Percentiles rank a stretch among this genome's conserved stretches.
These are phyloP conservation scores for Dendrocalamus latiflorus DNA, from an alignment of 202 grass and related monocot genomes.

Conservation along the genomic window DNA sequence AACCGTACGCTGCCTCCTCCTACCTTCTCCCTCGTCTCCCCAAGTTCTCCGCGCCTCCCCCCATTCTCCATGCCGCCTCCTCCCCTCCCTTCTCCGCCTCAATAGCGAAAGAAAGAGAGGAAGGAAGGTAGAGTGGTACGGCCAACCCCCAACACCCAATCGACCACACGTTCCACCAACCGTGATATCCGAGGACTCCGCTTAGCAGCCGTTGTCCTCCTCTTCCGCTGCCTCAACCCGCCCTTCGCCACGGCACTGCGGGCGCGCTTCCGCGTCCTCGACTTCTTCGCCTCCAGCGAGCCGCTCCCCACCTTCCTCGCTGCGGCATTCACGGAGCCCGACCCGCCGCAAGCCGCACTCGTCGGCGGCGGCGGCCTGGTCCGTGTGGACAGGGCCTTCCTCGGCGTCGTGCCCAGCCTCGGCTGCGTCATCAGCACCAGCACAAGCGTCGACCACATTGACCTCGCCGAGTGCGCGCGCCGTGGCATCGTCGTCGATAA, in stretches of 20 bases:
- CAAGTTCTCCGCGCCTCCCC: too few species aligned
- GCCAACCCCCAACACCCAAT: too few species aligned
- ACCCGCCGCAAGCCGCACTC: constrained; percentile 6
- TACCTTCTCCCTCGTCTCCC: too few species aligned
- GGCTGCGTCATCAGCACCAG: constrained; percentile 32
- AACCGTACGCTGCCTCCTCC: too few species aligned
- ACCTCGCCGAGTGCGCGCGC: constrained; percentile 39
- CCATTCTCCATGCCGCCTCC: too few species aligned
- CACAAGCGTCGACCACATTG: constrained; percentile 36
- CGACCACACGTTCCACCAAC: neutral
- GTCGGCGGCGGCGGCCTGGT: neutral
- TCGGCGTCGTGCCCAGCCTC: constrained; percentile 16
- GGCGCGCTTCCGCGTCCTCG: constrained; percentile 1
- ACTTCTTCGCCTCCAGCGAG: neutral
- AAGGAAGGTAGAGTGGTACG: too few species aligned
- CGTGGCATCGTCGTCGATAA: too few species aligned
- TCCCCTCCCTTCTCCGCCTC: too few species aligned
- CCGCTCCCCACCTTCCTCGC: constrained; percentile 10
- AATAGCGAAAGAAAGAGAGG: too few species aligned
- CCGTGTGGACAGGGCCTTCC: constrained; percentile 17
- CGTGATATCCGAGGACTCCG: neutral
- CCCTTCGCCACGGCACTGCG: neutral
- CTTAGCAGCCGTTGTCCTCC: neutral
- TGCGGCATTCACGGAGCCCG: neutral
- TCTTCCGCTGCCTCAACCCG: neutral